Conservation (phyloP, 2,329 filamentous ascomycete species). For the Xylogone sp. region DNA sequence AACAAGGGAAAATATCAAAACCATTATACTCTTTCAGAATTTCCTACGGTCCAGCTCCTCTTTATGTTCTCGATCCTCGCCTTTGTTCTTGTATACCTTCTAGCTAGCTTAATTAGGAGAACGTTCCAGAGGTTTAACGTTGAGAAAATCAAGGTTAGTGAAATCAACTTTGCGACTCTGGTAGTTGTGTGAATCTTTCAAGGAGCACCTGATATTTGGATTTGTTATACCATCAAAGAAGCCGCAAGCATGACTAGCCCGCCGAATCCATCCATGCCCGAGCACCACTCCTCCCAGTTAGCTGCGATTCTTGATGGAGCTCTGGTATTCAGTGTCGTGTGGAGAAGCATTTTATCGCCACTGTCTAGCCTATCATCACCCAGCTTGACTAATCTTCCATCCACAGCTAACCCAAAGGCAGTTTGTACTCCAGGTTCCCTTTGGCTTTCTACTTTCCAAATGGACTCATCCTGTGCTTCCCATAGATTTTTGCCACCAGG, state of each 20-base stretch:
- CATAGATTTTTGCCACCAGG: slow-evolving; percentile 39
- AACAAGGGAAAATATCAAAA: too few species aligned
- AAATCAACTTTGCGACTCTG: too few species aligned
- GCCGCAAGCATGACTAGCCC: slow-evolving; percentile 42
- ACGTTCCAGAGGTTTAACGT: too few species aligned
- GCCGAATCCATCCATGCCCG: slow-evolving; percentile 41
- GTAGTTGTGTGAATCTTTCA: too few species aligned
- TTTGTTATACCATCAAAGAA: slow-evolving; percentile 24
- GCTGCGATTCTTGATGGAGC: slow-evolving; percentile 14
- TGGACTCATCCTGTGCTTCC: slow-evolving; percentile 34
- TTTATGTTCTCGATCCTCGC: too few species aligned
- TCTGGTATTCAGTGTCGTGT: slow-evolving; percentile 12
- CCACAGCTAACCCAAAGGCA: slow-evolving; percentile 27
- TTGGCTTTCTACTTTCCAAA: slow-evolving; percentile 31
- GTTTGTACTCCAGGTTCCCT: slow-evolving; percentile 17
- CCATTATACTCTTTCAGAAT: too few species aligned
- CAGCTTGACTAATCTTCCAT: slow-evolving; percentile 30
- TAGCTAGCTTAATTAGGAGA: too few species aligned
- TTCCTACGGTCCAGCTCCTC: too few species aligned
- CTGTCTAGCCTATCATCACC: slow-evolving; percentile 22
- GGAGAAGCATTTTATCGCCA: slow-evolving; percentile 16
- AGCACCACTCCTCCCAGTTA: slow-evolving; percentile 42
- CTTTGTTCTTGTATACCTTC: too few species aligned
- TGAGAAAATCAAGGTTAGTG: too few species aligned
- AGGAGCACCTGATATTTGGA: too few species aligned